Evolutionary conservation across 2,329 filamentous ascomycete species (phyloP), one percentile per base, ranked within the genome.

Genomic region (Fusarium sp.): DNA sequence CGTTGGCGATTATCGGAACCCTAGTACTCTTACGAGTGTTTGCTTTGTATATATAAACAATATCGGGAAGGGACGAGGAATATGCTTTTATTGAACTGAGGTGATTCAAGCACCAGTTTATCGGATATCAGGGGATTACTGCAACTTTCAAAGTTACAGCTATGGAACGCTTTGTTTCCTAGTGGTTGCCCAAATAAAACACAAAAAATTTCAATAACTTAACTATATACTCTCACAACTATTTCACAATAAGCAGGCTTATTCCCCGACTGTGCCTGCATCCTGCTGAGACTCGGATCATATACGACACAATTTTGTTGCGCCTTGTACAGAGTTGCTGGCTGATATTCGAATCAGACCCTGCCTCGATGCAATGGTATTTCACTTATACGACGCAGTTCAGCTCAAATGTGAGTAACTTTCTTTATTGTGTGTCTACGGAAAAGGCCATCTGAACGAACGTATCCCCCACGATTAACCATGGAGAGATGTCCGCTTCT

Each of bases 11-110:
- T 52, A 70, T 74, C 53, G 58, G 68, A 74, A 68, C 71, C 58
- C 54, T 60, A 65, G 58, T 67, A 63, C 72, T 75, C 74, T 60
- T 67, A 62, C 65, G 69, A 75, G 71, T 69, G 65, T 74, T 74
- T 75, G 65, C 67, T 75, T 74, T 75, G 72, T 75, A 69, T 75
- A 74, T 74, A 76, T 74, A 76, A 72, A 75, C 51, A 69, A 61
- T 72, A 63, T 54, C 55, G 67, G 67, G 67, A 70, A 74, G 54
- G 70, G 57, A 62, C 56, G 68, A 62, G 62, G 59, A 65, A 65
- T 58, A 49, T 64, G 61, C 58, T 69, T 68, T 65, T 57, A 61
- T 57, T 70, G 68, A 62, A 56, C 69, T 70, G 70, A 63, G 60
- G 60, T 64, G 57, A 65, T 51, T 66, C 42, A 56, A 58, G 48